These are phyloP conservation scores for Volvariella surrecta DNA, from an alignment of 1,284 basidiomycete genomes.

Conservation along the genomic window DNA sequence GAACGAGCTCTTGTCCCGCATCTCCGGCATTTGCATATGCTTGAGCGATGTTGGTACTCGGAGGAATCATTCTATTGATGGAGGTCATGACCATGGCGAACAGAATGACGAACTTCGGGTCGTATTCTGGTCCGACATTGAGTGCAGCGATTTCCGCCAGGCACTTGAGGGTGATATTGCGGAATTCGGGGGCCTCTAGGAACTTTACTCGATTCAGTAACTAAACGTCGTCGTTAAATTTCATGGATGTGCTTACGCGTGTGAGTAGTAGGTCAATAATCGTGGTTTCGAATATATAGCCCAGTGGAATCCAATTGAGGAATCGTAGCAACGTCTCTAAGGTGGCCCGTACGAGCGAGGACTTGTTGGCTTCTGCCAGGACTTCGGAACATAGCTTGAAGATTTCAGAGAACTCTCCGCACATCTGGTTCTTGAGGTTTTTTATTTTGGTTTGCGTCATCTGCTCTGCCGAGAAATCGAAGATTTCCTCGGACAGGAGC, in stretches of 20 bases:
- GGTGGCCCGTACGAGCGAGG: slow-evolving; percentile 91
- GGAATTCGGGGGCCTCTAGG: slow-evolving; percentile 94
- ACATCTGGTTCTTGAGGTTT: slow-evolving; percentile 96
- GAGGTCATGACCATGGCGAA: slow-evolving; percentile 99
- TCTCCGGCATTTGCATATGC: slow-evolving; percentile 91
- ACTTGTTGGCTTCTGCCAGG: slow-evolving; percentile 95
- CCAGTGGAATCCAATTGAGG: slow-evolving; percentile 98
- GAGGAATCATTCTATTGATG: slow-evolving; percentile 96
- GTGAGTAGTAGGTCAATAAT: slow-evolving; percentile 93
- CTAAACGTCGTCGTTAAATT: slow-evolving; percentile 30
- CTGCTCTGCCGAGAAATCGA: slow-evolving; percentile 98
- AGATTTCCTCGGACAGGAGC: slow-evolving; percentile 97
- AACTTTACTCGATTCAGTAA: slow-evolving; percentile 31
- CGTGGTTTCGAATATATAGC: slow-evolving; percentile 98
- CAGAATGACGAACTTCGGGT: slow-evolving; percentile 94
- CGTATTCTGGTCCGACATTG: slow-evolving; percentile 97
- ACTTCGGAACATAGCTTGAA: slow-evolving; percentile 96
- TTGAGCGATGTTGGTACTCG: slow-evolving; percentile 89
- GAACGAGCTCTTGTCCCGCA: slow-evolving; percentile 93
- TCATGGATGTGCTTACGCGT: slow-evolving; percentile 39
- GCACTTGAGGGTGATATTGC: slow-evolving; percentile 97
- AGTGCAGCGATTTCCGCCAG: slow-evolving; percentile 95
- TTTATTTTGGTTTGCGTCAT: slow-evolving; percentile 99
- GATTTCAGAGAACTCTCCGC: slow-evolving; percentile 93
- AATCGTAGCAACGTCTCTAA: slow-evolving; percentile 95